Evolutionary conservation across 148 eudicot species (phyloP).

Genomic region (Fagopyrum tataricum): DNA sequence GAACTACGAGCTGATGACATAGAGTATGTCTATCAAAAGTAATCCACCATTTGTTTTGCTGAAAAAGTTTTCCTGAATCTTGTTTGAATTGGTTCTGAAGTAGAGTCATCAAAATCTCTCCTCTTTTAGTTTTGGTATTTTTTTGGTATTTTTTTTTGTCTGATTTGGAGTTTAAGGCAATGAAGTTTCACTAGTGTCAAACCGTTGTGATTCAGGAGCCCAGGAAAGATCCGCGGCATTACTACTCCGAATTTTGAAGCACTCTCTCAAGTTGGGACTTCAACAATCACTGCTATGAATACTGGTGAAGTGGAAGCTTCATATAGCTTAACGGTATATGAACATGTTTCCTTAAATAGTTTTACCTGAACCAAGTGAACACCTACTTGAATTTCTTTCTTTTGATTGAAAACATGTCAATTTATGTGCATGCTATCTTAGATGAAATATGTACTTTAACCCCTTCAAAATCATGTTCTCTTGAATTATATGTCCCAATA

Average conservation of each 20-base stretch:
- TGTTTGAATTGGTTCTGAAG: neutral
- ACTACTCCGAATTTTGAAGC: slow-evolving; percentile 90
- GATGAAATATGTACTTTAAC: neutral
- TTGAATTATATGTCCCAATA: neutral
- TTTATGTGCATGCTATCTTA: neutral
- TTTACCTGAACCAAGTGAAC: neutral
- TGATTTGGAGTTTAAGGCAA: neutral
- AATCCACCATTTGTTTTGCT: neutral
- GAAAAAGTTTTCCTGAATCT: neutral
- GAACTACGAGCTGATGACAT: slow-evolving; percentile 90
- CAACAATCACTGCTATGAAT: slow-evolving; percentile 67
- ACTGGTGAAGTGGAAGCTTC: slow-evolving; percentile 90
- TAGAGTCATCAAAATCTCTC: neutral
- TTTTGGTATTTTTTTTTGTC: neutral
- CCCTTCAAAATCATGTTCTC: neutral
- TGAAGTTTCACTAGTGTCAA: neutral
- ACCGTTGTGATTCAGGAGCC: slow-evolving; percentile 48
- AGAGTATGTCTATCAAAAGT: slow-evolving; percentile 86
- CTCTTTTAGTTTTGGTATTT: neutral
- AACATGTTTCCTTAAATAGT: neutral
- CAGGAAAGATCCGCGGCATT: slow-evolving; percentile 73
- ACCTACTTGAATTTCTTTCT: neutral
- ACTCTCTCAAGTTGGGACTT: slow-evolving; percentile 75
- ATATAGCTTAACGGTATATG: slow-evolving; percentile 77
- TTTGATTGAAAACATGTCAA: neutral